Conservation (phyloP, 768 basidiomycete genomes). For the Dioszegia crocea region DNA sequence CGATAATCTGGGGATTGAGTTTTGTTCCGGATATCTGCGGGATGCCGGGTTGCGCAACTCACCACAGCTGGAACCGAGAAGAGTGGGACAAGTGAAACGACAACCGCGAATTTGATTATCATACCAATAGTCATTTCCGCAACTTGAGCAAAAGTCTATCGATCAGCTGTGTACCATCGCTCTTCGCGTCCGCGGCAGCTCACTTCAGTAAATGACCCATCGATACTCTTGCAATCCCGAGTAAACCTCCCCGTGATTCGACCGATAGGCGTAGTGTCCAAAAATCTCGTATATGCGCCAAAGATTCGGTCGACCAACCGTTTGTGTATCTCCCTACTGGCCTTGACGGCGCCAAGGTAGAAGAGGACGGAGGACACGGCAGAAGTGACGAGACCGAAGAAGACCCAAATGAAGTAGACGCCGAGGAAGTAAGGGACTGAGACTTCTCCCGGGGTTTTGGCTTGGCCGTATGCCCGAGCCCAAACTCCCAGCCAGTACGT, state of each 20-base stretch:
- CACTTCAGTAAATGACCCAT: constrained; percentile 40
- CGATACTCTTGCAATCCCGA: constrained; percentile 47
- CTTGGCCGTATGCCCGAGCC: constrained; percentile 42
- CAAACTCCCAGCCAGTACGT: constrained; percentile 48
- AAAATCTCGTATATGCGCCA: constrained; percentile 37
- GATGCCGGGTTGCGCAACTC: constrained; percentile 6
- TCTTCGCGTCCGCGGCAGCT: background rate
- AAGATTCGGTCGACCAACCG: constrained; percentile 42
- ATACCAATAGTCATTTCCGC: constrained; percentile 36
- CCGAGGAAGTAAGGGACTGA: constrained; percentile 45
- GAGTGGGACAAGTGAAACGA: constrained; percentile 42
- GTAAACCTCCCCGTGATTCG: constrained; percentile 46
- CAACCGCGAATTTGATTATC: constrained; percentile 38
- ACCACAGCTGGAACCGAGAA: constrained; percentile 39
- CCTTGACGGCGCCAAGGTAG: constrained; percentile 44
- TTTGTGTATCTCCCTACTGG: constrained; percentile 36
- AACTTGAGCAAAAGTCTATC: constrained; percentile 32
- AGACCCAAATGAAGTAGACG: constrained; percentile 42
- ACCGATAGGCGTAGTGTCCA: constrained; percentile 42
- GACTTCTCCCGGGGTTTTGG: constrained; percentile 29
- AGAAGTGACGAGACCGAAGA: constrained; percentile 24
- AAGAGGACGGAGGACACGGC: constrained; percentile 22
- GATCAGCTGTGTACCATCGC: background rate
- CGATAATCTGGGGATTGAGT: constrained; percentile 28
- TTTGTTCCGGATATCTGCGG: background rate